Base-by-base conservation (phyloP, 352 stramenopile species). In the Peronosclerospora sorghi region DNA sequence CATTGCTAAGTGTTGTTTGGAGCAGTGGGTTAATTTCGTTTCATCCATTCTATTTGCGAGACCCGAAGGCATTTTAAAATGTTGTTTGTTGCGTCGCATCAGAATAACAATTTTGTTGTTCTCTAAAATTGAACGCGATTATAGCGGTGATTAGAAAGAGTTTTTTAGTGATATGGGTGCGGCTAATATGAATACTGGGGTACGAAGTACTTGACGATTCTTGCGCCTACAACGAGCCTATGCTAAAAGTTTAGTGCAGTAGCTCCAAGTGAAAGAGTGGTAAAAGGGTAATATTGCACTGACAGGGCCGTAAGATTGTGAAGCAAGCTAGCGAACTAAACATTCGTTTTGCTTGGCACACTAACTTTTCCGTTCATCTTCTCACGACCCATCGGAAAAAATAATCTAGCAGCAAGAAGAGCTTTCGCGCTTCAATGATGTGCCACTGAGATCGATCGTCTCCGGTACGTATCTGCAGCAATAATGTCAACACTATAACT, bases 371-470 rank as follows among this genome's bases (percentile, higher is more conserved):
- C 28, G 13, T 12, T 15, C 9, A 12, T 13, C 28, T 34, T 13
- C 8, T 9, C 28, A 17, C 13, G 10, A 5, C 4, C 4, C 28
- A 5, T 2, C n/a, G 26, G 7, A 12, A 13, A 21, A 27, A 28
- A 29, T 14, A 35, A 0, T 45, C 73, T 68, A 91, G 63, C 79
- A 91, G 65, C 77, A 90, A 20, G 62, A 65, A 46, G 51, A 76
- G 59, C 59, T 83, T 42, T 86, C 65, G 10, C 52, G 77, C 53
- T 87, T 87, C 39, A 64, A 43, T n/a, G 72, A 51, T 18, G 76
- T 66, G 37, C 79, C 67, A 51, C 76, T 91, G 44, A 91, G 50
- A 53, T 91, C 79, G 36, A 91, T 91, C 41, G 79, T 91, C 57
- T 87, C 79, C 1, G 79, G 79, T 34, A 91, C 76, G 41, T 84